Percentiles rank a stretch among this genome's conserved stretches.
Evolutionary conservation across 1,284 basidiomycete species (phyloP).

Genomic region (Ganoderma sinense): DNA sequence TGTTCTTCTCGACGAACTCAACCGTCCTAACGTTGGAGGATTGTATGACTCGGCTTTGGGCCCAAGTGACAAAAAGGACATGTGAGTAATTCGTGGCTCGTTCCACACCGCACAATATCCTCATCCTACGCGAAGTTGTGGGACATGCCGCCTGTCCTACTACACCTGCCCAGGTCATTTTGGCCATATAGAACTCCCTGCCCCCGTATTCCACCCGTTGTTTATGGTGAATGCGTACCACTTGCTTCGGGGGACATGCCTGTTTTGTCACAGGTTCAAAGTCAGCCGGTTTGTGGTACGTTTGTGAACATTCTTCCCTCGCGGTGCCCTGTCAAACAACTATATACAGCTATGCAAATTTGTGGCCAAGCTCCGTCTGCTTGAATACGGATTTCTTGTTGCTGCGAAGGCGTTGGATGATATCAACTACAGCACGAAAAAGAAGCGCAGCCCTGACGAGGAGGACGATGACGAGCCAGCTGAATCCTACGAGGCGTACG

Average conservation of each 20-base stretch:
- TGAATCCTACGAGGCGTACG: constrained; percentile 70
- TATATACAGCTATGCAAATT: constrained; percentile 77
- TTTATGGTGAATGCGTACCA: constrained; percentile 96
- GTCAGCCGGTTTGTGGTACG: constrained; percentile 79
- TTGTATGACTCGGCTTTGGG: constrained; percentile 97
- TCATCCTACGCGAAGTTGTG: constrained; percentile 68
- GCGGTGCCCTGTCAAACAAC: background rate
- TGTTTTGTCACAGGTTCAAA: constrained; percentile 97
- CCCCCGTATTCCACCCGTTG: constrained; percentile 96
- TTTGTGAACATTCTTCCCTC: constrained; percentile 22
- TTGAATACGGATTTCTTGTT: constrained; percentile 90
- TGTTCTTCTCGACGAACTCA: constrained; percentile 92
- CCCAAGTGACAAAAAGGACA: constrained; percentile 86
- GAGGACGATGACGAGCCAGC: constrained; percentile 55
- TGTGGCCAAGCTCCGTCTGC: constrained; percentile 86
- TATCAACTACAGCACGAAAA: constrained; percentile 49
- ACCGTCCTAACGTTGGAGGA: constrained; percentile 91
- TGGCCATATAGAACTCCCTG: constrained; percentile 98
- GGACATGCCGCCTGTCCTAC: constrained; percentile 92
- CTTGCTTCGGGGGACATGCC: constrained; percentile 89
- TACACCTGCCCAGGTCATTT: constrained; percentile 98
- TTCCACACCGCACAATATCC: background rate
- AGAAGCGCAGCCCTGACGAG: constrained; percentile 48
- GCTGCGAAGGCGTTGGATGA: constrained; percentile 84
- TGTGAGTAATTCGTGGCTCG: constrained; percentile 62